These are phyloP conservation scores for Skeletonema tropicum DNA, from an alignment of 108 stramenopile genomes.

Conservation along the genomic window DNA sequence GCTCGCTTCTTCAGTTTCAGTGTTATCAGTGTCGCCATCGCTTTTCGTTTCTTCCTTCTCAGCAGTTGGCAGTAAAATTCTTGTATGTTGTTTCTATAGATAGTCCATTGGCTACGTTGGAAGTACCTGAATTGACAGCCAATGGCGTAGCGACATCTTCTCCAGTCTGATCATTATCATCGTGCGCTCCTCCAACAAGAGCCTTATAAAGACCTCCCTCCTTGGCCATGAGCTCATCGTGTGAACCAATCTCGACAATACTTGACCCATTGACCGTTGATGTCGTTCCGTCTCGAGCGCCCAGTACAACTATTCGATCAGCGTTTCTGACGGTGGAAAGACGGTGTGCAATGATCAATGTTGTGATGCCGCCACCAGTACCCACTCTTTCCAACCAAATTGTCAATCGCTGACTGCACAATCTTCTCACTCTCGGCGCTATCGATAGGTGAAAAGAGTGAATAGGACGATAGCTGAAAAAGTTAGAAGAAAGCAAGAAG, in stretches of 20 bases:
- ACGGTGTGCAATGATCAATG: constrained; percentile 94
- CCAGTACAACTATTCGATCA: constrained; percentile 91
- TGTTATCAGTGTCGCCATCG: constrained; percentile 28
- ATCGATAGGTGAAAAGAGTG: too few species aligned
- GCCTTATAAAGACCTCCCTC: constrained; percentile 69
- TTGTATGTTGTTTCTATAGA: neutral
- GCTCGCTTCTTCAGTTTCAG: constrained; percentile 17
- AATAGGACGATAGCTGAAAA: too few species aligned
- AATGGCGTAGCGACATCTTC: neutral
- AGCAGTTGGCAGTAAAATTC: neutral
- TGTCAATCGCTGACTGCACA: constrained; percentile 86
- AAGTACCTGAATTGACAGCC: neutral
- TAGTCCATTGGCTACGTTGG: neutral
- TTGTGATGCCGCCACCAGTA: constrained; percentile 62
- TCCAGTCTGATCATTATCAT: constrained; percentile 6
- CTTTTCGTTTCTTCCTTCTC: neutral
- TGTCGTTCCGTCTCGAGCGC: constrained; percentile 56
- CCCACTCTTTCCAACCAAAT: constrained; percentile 58
- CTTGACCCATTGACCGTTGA: constrained; percentile 22
- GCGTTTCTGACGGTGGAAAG: constrained; percentile 87
- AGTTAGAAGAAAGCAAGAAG: too few species aligned
- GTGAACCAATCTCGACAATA: constrained; percentile 88
- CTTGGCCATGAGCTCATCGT: constrained; percentile 77
- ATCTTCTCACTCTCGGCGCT: constrained; percentile 59
- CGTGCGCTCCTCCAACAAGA: constrained; percentile 47